A percentile compares a stretch with the other conserved stretches of the same genome.
Evolutionary conservation across 176 grass and related monocot genomes (phyloP).

Genomic region (Oryza rufipogon): DNA sequence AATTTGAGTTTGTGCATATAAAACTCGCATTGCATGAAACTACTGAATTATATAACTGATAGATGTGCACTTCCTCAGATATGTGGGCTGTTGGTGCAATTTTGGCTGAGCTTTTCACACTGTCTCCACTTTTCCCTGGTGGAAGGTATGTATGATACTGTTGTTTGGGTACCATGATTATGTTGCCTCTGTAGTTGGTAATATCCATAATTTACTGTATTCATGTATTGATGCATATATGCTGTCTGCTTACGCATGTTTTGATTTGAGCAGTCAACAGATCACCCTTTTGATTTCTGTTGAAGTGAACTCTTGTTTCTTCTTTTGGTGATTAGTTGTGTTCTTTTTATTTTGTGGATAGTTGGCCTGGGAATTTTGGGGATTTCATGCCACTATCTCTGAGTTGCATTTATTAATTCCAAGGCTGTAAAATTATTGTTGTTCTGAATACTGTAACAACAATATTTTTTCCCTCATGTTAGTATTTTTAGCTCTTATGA

Average conservation of each 20-base stretch:
- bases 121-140: constrained; percentile 90
- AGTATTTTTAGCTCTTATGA: background rate
- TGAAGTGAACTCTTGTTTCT: constrained; percentile 4
- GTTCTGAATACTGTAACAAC: background rate
- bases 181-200: background rate
- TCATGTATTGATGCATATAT: background rate
- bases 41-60: constrained; percentile 22
- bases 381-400: background rate
- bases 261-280: background rate
- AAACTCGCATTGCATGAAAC: background rate
- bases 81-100: constrained; percentile 95
- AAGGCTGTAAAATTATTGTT: constrained; percentile 3
- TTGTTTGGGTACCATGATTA: background rate
- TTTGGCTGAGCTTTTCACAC: constrained; percentile 84
- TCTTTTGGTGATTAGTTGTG: background rate
- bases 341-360: background rate
- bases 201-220: background rate
- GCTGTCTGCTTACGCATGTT: background rate
- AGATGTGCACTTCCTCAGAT: constrained; percentile 47
- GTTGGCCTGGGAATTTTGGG: background rate
- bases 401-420: background rate
- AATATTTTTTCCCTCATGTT: background rate
- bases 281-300: constrained; percentile 5
- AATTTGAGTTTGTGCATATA: background rate
- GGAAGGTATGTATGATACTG: constrained; percentile 56